These are phyloP conservation scores for Rugonectria rugulosa DNA, from an alignment of 2,329 filamentous ascomycete genomes.

Conservation along the genomic window DNA sequence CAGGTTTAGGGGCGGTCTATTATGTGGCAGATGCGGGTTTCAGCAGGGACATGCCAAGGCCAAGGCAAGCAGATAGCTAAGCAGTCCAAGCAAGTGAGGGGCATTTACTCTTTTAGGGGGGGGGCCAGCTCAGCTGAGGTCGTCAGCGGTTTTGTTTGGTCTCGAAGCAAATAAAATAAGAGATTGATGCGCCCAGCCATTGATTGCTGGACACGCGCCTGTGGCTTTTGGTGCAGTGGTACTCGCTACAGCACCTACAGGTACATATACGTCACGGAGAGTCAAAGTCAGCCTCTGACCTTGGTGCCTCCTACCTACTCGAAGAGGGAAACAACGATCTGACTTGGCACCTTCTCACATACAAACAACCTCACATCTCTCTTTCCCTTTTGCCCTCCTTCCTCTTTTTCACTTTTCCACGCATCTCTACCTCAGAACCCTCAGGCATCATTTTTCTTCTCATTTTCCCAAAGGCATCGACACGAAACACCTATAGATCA, in stretches of 20 bases:
- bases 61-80: neutral
- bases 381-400: neutral
- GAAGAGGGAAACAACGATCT: constrained; percentile 7
- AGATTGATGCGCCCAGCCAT: no score
- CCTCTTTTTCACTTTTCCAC: neutral
- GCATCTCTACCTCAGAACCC: neutral
- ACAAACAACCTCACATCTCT: neutral
- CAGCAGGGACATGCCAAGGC: neutral
- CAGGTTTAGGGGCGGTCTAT: no score
- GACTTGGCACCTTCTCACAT: neutral
- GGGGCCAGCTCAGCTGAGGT: neutral
- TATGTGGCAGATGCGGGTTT: no score
- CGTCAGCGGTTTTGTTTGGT: no score
- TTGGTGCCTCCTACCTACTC: neutral
- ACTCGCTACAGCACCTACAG: no score
- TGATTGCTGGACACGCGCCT: neutral
- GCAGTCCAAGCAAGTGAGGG: neutral
- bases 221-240: no score
- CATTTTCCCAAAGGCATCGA: neutral
- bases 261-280: neutral
- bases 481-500: neutral
- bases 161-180: neutral
- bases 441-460: neutral
- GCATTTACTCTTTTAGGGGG: no score
- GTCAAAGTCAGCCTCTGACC: neutral